Evolutionary conservation across 2,329 filamentous ascomycete genomes (phyloP).

Genomic region (Cyanodermella asteris): DNA sequence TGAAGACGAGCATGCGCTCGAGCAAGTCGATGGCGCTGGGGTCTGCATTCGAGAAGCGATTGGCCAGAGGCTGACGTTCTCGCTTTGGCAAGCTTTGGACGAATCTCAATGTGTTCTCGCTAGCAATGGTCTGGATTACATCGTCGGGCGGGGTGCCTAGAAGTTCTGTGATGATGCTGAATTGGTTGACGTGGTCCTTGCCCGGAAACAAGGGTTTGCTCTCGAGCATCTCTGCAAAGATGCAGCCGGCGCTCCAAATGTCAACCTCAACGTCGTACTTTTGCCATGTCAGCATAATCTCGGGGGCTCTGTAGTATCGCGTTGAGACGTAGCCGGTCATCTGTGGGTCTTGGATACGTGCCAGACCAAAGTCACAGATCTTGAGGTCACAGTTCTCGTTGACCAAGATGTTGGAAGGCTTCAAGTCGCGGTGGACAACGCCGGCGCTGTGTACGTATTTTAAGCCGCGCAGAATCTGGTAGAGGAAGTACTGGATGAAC

Average conservation of each 20-base stretch:
- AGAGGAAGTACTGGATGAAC: constrained; percentile 99
- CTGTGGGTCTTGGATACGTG: constrained; percentile 93
- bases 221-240: constrained; percentile 98
- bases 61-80: constrained; percentile 61
- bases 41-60: constrained; percentile 94
- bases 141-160: constrained; percentile 92
- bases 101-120: constrained; percentile 95
- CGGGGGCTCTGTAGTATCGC: constrained; percentile 91
- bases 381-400: constrained; percentile 99
- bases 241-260: constrained; percentile 97
- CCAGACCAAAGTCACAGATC: constrained; percentile 96
- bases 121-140: constrained; percentile 96
- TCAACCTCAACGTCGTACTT: constrained; percentile 99
- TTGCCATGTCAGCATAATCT: constrained; percentile 99
- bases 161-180: constrained; percentile 96
- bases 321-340: constrained; percentile 99
- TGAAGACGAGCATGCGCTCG: constrained; percentile 93
- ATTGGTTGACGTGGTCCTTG: constrained; percentile 98
- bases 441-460: constrained; percentile 99
- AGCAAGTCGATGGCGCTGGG: constrained; percentile 74
- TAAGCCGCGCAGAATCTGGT: constrained; percentile 94
- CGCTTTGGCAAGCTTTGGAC: constrained; percentile 93
- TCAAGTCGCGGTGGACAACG: constrained; percentile 91
- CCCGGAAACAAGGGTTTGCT: constrained; percentile 95
- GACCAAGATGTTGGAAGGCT: constrained; percentile 96